Evolutionary conservation across 768 basidiomycete genomes (phyloP), one percentile per base, ranked within the genome.

Genomic region (Boletales sp.): DNA sequence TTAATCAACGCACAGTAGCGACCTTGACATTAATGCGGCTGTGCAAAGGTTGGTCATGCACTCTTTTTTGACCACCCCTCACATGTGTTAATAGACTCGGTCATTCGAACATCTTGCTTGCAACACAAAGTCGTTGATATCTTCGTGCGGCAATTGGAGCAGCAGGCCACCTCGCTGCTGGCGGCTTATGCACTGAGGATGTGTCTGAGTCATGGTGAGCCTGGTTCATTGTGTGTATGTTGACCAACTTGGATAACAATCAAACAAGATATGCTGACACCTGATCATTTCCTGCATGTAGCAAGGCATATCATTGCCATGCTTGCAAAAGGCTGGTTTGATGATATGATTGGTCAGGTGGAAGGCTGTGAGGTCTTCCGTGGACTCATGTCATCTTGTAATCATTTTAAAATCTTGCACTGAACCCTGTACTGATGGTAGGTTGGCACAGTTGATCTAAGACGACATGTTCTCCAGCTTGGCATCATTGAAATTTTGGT

Each of bases 301-400:
- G 41, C 41, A 18, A 2, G 13, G 4, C 15, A 8, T 6, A n/a
- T 49, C 25, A 7, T 43, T 11, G 2, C 6, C n/a, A 49, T 56
- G 54, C 4, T 56, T 15, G 32, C 49, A n/a, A 56, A 55, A 18
- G 35, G 44, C 39, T 55, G 54, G 46, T 53, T 55, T 39, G 51
- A 55, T 10, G 54, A 48, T n/a, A 47, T 48, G 15, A 8, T 56
- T 1, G 54, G 54, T 12, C 47, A 30, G 18, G 36, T 56, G 4
- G 51, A 53, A 46, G 54, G 54, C 1, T 35, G 18, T 14, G 10
- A 42, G 8, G 41, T 55, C 32, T 49, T 55, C 10, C 4, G 19
- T 8, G 28, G 21, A 9, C 51, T 56, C 11, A 40, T 53, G 44
- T 13, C n/a, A 2, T 25, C 17, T 7, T 12, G 17, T 17, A 10